These are phyloP conservation scores for Diophrys sp. DNA, from an alignment of 73 alveolate species.

Conservation along the genomic window DNA sequence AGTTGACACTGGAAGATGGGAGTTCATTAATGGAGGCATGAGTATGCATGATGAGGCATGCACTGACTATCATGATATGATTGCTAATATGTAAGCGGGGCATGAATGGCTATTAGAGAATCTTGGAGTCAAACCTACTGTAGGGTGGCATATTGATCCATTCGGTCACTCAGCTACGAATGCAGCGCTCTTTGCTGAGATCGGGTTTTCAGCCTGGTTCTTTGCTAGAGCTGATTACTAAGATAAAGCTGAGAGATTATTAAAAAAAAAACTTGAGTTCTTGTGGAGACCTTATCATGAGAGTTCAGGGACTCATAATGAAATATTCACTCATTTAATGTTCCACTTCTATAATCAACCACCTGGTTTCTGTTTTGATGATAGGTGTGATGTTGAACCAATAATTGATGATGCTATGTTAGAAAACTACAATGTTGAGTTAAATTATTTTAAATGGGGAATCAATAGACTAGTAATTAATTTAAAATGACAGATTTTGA, in stretches of 20 bases:
- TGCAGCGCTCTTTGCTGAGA: slow-evolving; percentile 80
- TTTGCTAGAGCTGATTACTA: slow-evolving; percentile 84
- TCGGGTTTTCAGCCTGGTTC: slow-evolving; percentile 89
- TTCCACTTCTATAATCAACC: slow-evolving; percentile 78
- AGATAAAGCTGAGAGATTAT: slow-evolving; percentile 76
- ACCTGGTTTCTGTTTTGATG: slow-evolving; percentile 16
- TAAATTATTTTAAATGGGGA: no score
- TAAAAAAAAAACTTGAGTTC: slow-evolving; percentile 75
- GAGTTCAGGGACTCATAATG: slow-evolving; percentile 44
- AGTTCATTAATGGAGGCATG: slow-evolving; percentile 90
- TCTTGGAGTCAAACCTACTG: slow-evolving; percentile 71
- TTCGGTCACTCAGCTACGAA: slow-evolving; percentile 92
- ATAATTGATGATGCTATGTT: slow-evolving; percentile 31
- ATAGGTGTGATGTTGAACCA: slow-evolving; percentile 31
- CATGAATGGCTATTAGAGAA: slow-evolving; percentile 81
- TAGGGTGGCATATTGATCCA: slow-evolving; percentile 98
- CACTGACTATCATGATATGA: slow-evolving; percentile 71
- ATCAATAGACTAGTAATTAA: no score
- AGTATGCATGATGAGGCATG: slow-evolving; percentile 96
- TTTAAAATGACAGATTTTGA: no score
- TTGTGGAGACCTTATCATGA: slow-evolving; percentile 73
- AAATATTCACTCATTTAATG: slow-evolving; percentile 63
- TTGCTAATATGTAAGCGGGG: slow-evolving; percentile 84
- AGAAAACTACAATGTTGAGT: slow-evolving; percentile 50
- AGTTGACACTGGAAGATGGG: slow-evolving; percentile 74